Percentiles rank a stretch among this genome's conserved stretches.
phyloP scores from a whole-genome alignment of 2,329 filamentous ascomycete genomes.

The Didymella pinodella region DNA sequence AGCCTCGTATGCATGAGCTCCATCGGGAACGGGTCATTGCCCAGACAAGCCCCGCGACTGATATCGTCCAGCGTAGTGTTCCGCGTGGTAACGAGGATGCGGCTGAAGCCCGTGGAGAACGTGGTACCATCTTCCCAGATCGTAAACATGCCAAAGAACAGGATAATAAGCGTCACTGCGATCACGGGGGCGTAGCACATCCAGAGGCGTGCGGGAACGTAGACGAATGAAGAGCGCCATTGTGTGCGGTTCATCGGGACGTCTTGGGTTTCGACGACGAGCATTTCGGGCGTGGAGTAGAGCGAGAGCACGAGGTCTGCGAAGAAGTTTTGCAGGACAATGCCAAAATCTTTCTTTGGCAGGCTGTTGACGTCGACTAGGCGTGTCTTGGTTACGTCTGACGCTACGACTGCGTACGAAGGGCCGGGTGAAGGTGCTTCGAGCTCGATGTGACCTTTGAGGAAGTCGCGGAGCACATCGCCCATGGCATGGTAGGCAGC shows the following conservation, averaged over 20 bases:
- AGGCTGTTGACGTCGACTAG: slow-evolving; percentile 50
- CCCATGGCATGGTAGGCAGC: slow-evolving; percentile 49
- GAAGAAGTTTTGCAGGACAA: slow-evolving; percentile 42
- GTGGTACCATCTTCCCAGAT: slow-evolving; percentile 49
- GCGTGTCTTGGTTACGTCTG: slow-evolving; percentile 54
- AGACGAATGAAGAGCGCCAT: slow-evolving; percentile 44
- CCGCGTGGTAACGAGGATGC: slow-evolving; percentile 47
- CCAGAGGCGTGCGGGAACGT: slow-evolving; percentile 43
- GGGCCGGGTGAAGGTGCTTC: slow-evolving; percentile 39
- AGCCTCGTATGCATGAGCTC: slow-evolving; percentile 49
- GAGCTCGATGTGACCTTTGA: slow-evolving; percentile 43
- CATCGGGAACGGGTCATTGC: slow-evolving; percentile 51
- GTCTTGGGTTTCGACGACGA: slow-evolving; percentile 29
- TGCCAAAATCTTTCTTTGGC: slow-evolving; percentile 33
- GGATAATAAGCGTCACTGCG: slow-evolving; percentile 36
- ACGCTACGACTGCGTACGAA: slow-evolving; percentile 37
- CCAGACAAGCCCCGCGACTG: slow-evolving; percentile 52
- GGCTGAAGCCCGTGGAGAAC: slow-evolving; percentile 45
- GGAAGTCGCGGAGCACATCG: slow-evolving; percentile 41
- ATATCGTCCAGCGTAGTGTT: slow-evolving; percentile 49
- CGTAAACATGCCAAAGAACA: slow-evolving; percentile 39
- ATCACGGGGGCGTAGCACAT: slow-evolving; percentile 48
- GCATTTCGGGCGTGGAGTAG: slow-evolving; percentile 46
- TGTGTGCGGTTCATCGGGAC: slow-evolving; percentile 33
- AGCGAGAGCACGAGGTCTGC: slow-evolving; percentile 47